phyloP scores from a whole-genome alignment of 192 early-diverging fungal genomes.

The Backusella sp. region DNA sequence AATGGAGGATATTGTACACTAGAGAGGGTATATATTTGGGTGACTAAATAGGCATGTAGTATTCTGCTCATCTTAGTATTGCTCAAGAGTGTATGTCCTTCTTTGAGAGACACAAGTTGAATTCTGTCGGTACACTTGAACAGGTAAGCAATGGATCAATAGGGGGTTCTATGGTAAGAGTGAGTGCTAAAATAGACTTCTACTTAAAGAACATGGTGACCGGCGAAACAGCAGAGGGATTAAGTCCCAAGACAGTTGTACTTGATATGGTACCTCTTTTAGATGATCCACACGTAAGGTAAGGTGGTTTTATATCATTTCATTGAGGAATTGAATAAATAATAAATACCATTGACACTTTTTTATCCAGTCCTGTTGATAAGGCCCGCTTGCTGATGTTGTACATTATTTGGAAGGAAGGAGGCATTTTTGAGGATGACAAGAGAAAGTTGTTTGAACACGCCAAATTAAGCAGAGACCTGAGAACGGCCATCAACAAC shows the following conservation, averaged over 20 bases:
- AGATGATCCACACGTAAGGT: slow-evolving; percentile 57
- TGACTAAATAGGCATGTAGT: slow-evolving; percentile 33
- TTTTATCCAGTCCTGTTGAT: slow-evolving; percentile 44
- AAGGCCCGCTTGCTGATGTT: slow-evolving; percentile 80
- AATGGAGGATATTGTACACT: neutral
- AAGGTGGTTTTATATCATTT: neutral
- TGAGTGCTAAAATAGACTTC: neutral
- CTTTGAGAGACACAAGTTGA: slow-evolving; percentile 70
- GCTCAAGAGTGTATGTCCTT: slow-evolving; percentile 79
- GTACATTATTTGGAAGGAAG: slow-evolving; percentile 73
- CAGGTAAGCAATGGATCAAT: slow-evolving; percentile 41
- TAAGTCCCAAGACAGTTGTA: slow-evolving; percentile 67
- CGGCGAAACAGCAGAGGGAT: slow-evolving; percentile 74
- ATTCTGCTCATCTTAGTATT: slow-evolving; percentile 82
- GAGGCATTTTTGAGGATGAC: slow-evolving; percentile 76
- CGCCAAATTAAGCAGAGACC: slow-evolving; percentile 63
- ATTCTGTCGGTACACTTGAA: slow-evolving; percentile 70
- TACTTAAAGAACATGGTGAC: slow-evolving; percentile 66
- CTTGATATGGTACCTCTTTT: slow-evolving; percentile 83
- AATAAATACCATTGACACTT: neutral
- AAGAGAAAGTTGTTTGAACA: slow-evolving; percentile 68
- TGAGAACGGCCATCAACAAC: slow-evolving; percentile 79
- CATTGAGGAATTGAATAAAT: neutral
- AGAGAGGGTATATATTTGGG: neutral
- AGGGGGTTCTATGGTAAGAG: neutral